Conservation (phyloP, 768 basidiomycete genomes). For the Phylloporus sp. region DNA sequence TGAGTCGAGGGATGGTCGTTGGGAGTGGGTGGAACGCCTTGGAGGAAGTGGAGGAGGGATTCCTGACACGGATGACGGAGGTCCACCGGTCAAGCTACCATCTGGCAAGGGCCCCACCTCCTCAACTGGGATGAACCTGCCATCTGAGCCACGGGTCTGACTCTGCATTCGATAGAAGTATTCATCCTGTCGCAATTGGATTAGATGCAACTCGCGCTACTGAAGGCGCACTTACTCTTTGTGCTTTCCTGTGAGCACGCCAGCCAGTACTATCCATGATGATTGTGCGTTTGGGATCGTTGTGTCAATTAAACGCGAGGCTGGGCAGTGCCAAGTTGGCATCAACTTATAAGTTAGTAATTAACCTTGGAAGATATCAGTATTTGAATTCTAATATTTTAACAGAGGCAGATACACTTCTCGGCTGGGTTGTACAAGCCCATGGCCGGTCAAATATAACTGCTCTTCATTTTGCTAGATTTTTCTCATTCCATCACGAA, state of each 20-base stretch:
- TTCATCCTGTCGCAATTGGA: conserved; percentile 29
- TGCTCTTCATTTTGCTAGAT: too few relatives aligned
- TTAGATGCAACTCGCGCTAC: not conserved
- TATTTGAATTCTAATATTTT: too few relatives aligned
- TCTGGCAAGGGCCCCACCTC: conserved; percentile 61
- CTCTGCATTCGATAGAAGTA: conserved; percentile 22
- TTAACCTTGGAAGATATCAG: too few relatives aligned
- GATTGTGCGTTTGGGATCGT: not conserved
- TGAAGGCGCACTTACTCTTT: conserved; percentile 38
- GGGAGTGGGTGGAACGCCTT: conserved; percentile 22
- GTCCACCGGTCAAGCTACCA: conserved; percentile 52
- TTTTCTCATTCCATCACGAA: too few relatives aligned
- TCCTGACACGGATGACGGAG: conserved; percentile 34
- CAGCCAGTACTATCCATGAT: conserved; percentile 85
- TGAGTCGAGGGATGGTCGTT: conserved; percentile 17
- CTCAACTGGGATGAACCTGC: conserved; percentile 51
- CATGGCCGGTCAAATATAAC: too few relatives aligned
- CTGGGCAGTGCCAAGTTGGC: not conserved
- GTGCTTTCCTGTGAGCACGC: conserved; percentile 63
- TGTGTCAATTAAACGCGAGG: too few relatives aligned
- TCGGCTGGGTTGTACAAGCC: too few relatives aligned
- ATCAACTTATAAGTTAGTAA: too few relatives aligned
- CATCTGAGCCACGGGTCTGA: conserved; percentile 42
- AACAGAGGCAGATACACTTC: too few relatives aligned
- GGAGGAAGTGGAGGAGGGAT: conserved; percentile 42